These are phyloP conservation scores for Pigoraptor vietnamica DNA, from an alignment of 78 protist genomes.

Conservation along the genomic window DNA sequence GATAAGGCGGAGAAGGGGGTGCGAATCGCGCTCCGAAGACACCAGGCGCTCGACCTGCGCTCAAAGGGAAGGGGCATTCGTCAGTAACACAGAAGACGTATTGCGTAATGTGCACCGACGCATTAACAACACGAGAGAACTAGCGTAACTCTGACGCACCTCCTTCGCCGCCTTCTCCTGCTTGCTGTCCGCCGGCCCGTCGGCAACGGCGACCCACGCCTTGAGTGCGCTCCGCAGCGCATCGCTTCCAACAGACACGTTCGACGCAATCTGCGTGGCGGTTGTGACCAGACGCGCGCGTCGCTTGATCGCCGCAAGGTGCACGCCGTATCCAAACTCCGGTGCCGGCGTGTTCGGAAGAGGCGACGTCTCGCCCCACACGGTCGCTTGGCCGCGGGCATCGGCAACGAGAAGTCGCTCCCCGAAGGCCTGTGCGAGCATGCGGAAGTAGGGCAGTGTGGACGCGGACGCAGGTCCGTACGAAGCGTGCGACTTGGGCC, in stretches of 20 bases:
- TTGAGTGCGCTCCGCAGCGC: neutral
- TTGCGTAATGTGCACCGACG: no score
- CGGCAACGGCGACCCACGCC: neutral
- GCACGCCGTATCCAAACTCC: conserved; percentile 8
- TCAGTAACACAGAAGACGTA: no score
- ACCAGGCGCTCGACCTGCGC: neutral
- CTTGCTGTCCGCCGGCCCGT: neutral
- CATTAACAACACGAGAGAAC: neutral
- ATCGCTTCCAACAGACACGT: neutral
- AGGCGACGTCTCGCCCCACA: neutral
- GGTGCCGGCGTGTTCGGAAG: neutral
- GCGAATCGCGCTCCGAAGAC: neutral
- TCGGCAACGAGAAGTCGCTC: neutral
- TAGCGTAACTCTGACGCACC: neutral
- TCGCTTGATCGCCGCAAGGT: neutral
- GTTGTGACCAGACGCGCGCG: neutral
- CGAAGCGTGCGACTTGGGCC: no score
- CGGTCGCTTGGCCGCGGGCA: neutral
- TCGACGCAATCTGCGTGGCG: neutral
- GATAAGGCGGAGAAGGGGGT: neutral
- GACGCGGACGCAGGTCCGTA: neutral
- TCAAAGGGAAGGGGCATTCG: no score
- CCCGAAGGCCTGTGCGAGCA: neutral
- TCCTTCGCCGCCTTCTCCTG: neutral
- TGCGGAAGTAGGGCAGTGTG: neutral